Conservation (phyloP, 495 filamentous ascomycete species). For the Aspergillus steynii region DNA sequence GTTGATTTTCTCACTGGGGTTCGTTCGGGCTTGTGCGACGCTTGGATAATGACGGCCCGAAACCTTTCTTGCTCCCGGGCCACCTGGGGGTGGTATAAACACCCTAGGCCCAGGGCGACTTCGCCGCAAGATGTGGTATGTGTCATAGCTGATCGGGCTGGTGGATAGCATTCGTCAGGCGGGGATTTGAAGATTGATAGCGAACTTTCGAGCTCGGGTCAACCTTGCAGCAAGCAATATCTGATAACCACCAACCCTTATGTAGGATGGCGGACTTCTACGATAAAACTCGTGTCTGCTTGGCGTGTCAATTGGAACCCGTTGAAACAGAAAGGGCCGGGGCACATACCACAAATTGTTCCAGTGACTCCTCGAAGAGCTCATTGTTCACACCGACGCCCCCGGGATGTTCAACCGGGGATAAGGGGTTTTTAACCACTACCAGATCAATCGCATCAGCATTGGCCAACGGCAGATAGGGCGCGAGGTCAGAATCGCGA, state of each 20-base stretch:
- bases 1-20: neutral
- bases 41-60: no score
- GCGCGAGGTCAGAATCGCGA: slow-evolving; percentile 4
- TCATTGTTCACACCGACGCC: slow-evolving; percentile 91
- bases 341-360: slow-evolving; percentile 71
- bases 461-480: neutral
- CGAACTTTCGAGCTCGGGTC: neutral
- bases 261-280: slow-evolving; percentile 7
- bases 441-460: slow-evolving; percentile 14
- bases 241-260: neutral
- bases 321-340: slow-evolving; percentile 6
- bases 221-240: neutral
- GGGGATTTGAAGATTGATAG: neutral
- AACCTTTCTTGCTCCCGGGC: neutral
- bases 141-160: neutral
- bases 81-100: neutral
- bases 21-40: no score
- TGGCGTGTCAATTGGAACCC: slow-evolving; percentile 24
- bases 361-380: slow-evolving; percentile 87
- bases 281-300: slow-evolving; percentile 41
- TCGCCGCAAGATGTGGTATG: neutral
- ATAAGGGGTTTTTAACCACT: slow-evolving; percentile 95
- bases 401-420: slow-evolving; percentile 84
- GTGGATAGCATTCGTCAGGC: neutral
- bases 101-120: neutral